Evolutionary conservation across 139 green algal genomes (phyloP).

Genomic region (Chlamydomonas eustigma): DNA sequence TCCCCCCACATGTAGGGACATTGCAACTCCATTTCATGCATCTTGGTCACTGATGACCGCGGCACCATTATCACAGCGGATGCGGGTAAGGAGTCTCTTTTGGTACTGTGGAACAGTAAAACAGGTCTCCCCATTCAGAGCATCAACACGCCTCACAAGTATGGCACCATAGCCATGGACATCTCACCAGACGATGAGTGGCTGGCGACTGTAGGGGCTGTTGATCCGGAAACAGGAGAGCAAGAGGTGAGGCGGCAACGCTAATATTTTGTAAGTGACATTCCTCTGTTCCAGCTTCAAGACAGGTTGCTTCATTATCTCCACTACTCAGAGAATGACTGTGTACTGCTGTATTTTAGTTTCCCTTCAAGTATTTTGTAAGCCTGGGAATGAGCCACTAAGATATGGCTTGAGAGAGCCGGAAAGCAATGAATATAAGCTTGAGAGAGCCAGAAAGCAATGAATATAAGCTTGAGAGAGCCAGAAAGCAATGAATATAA

Average conservation of each 20-base stretch:
- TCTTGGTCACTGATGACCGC: conserved; percentile 46
- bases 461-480: too few relatives aligned
- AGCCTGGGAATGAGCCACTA: too few relatives aligned
- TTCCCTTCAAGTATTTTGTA: too few relatives aligned
- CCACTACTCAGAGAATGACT: too few relatives aligned
- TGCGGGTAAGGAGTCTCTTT: conserved; percentile 49
- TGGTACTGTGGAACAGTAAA: conserved; percentile 65
- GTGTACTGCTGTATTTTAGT: too few relatives aligned
- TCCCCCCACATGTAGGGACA: conserved; percentile 42
- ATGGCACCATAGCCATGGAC: conserved; percentile 56
- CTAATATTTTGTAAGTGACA: too few relatives aligned
- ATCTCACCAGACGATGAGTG: conserved; percentile 48
- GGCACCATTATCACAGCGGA: conserved; percentile 62
- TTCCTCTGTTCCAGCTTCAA: too few relatives aligned
- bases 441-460: too few relatives aligned
- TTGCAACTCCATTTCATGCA: conserved; percentile 58
- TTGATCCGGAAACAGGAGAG: conserved; percentile 28
- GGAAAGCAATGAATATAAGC: too few relatives aligned
- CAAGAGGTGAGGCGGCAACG: conserved; percentile 45
- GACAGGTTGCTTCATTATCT: too few relatives aligned
- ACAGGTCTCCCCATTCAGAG: conserved; percentile 43
- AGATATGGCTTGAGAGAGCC: too few relatives aligned
- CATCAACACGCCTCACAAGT: conserved; percentile 40
- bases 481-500: too few relatives aligned
- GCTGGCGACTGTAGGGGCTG: conserved; percentile 50